These are phyloP conservation scores for Nevesoporus exiguus DNA, from an alignment of 768 basidiomycete species.

Conservation along the genomic window DNA sequence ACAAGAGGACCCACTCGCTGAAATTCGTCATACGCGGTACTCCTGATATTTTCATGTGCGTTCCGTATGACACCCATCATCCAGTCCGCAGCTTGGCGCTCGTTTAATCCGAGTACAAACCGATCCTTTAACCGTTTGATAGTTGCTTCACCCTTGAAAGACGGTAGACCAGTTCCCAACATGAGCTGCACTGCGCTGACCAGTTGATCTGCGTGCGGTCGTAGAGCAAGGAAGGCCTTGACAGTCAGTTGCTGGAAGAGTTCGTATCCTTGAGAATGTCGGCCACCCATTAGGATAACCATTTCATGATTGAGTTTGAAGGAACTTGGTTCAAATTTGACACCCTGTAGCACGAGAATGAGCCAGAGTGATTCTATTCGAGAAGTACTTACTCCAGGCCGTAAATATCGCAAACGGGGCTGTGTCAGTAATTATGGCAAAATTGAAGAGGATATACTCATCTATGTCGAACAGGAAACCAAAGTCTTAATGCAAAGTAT, in stretches of 20 bases:
- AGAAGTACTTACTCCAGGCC: conserved; percentile 55
- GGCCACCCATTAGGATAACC: conserved; percentile 96
- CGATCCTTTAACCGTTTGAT: conserved; percentile 84
- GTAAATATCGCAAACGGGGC: conserved; percentile 30
- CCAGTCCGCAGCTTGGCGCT: conserved; percentile 89
- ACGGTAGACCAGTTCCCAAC: conserved; percentile 92
- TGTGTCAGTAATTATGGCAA: conserved; percentile 27
- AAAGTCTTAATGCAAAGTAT: conserved; percentile 57
- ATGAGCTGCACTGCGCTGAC: conserved; percentile 87
- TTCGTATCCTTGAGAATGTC: conserved; percentile 90
- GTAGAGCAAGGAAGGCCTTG: conserved; percentile 94
- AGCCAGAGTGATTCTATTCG: conserved; percentile 2
- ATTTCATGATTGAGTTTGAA: conserved; percentile 99
- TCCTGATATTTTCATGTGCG: conserved; percentile 92
- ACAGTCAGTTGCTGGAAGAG: conserved; percentile 92
- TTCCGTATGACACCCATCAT: conserved; percentile 89
- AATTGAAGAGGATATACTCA: conserved; percentile 47
- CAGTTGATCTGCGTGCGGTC: conserved; percentile 91
- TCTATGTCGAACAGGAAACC: conserved; percentile 98
- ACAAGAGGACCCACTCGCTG: conserved; percentile 61
- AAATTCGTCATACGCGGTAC: conserved; percentile 94
- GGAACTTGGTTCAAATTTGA: conserved; percentile 97
- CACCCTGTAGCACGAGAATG: conserved; percentile 55
- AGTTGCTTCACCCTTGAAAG: conserved; percentile 94
- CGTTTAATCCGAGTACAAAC: conserved; percentile 77